These are phyloP conservation scores for Cyberlindnera xishuangbannaensis DNA, from an alignment of 805 yeast genomes.

Conservation along the genomic window DNA sequence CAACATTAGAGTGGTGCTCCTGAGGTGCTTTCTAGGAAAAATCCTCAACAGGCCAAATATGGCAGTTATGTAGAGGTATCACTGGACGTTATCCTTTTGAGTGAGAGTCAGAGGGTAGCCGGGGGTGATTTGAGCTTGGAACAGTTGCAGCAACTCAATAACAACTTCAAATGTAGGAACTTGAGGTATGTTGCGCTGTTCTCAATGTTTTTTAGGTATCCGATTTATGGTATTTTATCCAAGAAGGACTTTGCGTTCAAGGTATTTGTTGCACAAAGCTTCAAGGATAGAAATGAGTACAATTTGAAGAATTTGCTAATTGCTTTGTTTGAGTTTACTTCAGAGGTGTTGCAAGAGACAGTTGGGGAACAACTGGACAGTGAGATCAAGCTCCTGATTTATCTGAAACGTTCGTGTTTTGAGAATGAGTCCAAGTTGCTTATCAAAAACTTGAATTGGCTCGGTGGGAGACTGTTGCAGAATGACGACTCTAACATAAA, in stretches of 20 bases:
- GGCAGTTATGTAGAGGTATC: constrained; percentile 25
- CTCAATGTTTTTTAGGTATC: constrained; percentile 16
- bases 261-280: constrained; percentile 20
- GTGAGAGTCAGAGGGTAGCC: constrained; percentile 26
- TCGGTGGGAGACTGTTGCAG: constrained; percentile 21
- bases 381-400: constrained; percentile 18
- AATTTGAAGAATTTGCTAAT: constrained; percentile 23
- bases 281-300: constrained; percentile 16
- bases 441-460: constrained; percentile 24
- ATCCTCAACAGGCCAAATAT: constrained; percentile 23
- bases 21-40: constrained; percentile 26
- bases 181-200: constrained; percentile 18
- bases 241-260: constrained; percentile 13
- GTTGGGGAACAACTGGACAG: constrained; percentile 6
- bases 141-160: constrained; percentile 16
- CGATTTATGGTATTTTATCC: constrained; percentile 19
- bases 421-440: constrained; percentile 22
- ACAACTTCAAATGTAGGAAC: constrained; percentile 16
- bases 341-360: constrained; percentile 16
- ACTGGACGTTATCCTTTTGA: constrained; percentile 26
- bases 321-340: constrained; percentile 20
- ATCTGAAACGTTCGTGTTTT: constrained; percentile 18
- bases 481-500: constrained; percentile 19
- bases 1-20: constrained; percentile 27
- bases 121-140: constrained; percentile 18